Conservation (phyloP, 257 asterid species). For the Solanum virginianum region DNA sequence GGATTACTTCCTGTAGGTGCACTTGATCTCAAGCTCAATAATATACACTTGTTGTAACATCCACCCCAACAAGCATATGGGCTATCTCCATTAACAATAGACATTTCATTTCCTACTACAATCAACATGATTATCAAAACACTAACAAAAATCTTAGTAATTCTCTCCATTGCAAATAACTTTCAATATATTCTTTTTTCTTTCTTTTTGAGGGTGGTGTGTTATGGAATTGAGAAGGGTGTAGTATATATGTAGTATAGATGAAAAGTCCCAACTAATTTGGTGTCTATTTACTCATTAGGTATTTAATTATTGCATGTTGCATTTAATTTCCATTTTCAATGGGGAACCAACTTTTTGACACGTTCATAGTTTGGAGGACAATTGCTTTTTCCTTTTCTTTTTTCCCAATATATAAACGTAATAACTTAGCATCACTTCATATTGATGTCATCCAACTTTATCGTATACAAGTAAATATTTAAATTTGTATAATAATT, state of each 20-base stretch:
- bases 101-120: not conserved
- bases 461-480: rapidly evolving
- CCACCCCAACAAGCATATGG: slow-evolving; percentile 52
- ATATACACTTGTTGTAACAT: slow-evolving; percentile 39
- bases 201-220: not conserved
- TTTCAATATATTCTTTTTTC: not conserved
- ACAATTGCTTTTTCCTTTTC: not conserved
- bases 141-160: not conserved
- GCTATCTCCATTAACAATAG: slow-evolving; percentile 1
- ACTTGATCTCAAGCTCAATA: not conserved
- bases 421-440: no score
- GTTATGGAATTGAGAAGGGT: not conserved
- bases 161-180: slow-evolving; percentile 13
- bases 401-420: no score
- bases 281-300: not conserved
- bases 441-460: not conserved
- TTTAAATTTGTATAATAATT: no score
- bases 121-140: not conserved
- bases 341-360: not conserved
- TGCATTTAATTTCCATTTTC: not conserved
- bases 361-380: not conserved
- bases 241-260: slow-evolving; percentile 3
- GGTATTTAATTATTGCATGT: slow-evolving; percentile 9
- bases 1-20: not conserved
- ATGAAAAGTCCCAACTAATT: slow-evolving; percentile 20